Base-by-base conservation (phyloP, 2,329 filamentous ascomycete genomes). In the Ophiosphaerella narmari region DNA sequence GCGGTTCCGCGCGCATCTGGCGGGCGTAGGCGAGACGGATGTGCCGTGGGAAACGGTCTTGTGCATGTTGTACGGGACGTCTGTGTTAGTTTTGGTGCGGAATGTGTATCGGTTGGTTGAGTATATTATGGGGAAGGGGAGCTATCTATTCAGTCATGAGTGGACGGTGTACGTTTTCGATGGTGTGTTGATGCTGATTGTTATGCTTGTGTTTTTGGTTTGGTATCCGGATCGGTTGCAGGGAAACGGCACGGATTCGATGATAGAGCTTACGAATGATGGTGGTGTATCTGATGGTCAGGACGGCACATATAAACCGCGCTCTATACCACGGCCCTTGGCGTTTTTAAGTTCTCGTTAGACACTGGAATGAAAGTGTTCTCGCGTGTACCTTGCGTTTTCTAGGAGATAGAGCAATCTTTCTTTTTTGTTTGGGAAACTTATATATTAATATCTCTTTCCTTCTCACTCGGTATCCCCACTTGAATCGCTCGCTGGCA, bases 141-240 rank as follows among this genome's bases (percentile, higher is more conserved):
- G 78, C 2, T 82, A 81, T 55, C 67, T 76, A 0, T 78, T 80
- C 48, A 71, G 59, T 2, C 73, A 77, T 16, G 79, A 82, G 56
- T 81, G 79, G 75, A 71, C 77, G 3, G 75, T 81, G 41, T 82
- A 78, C 62, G 74, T 77, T 3, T 75, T 82, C 14, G 79, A 82
- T 53, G 72, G 73, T 1, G 48, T 78, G 11, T 76, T 78, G 1
- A 80, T 80, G 78, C 40, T 48, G 11, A 16, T 56, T 12, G 48
- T 50, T 6, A 49, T 59, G 47, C 33, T 35, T 3, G 35, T 50
- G 7, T 60, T 47, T 32, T 52, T 42, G 18, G 32, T 55, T 5
- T 55, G 52, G 48, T 55, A 52, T 37, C 48, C 45, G 8, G 40
- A 43, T n/a, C 48, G 52, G 42, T 34, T 55, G 9, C 48, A 46